phyloP scores from a whole-genome alignment of 1,139 yeast species.

The Yamadazyma diospyri region DNA sequence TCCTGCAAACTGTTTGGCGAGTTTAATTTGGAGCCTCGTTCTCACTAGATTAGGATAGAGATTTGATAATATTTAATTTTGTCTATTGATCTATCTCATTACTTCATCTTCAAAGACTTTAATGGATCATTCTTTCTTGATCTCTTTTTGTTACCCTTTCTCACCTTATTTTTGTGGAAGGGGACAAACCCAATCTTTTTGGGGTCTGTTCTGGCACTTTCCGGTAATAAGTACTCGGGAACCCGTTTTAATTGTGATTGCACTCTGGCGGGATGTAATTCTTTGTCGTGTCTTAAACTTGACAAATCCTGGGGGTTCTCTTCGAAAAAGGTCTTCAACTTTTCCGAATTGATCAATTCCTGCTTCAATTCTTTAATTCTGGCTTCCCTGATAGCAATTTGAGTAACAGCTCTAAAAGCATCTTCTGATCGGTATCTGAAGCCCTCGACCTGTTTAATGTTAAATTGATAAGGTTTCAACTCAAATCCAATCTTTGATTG shows the following conservation, averaged over 20 bases:
- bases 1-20: slow-evolving; percentile 57
- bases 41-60: slow-evolving; percentile 27
- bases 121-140: slow-evolving; percentile 64
- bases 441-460: slow-evolving; percentile 89
- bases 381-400: slow-evolving; percentile 88
- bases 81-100: not conserved
- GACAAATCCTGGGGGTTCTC: slow-evolving; percentile 96
- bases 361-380: slow-evolving; percentile 85
- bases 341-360: slow-evolving; percentile 85
- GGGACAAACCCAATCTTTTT: slow-evolving; percentile 75
- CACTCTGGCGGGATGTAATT: slow-evolving; percentile 74
- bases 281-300: slow-evolving; percentile 87
- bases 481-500: slow-evolving; percentile 75
- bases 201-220: slow-evolving; percentile 60
- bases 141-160: slow-evolving; percentile 38
- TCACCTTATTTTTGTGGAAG: slow-evolving; percentile 55
- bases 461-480: slow-evolving; percentile 81
- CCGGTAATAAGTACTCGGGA: slow-evolving; percentile 88
- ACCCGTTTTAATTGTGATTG: slow-evolving; percentile 87
- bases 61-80: not conserved
- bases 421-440: slow-evolving; percentile 97
- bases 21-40: slow-evolving; percentile 53
- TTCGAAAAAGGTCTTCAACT: slow-evolving; percentile 90
- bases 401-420: slow-evolving; percentile 93
- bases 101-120: slow-evolving; percentile 39